These are phyloP conservation scores for Lactifluus volemus DNA, from an alignment of 768 basidiomycete genomes.

Conservation along the genomic window DNA sequence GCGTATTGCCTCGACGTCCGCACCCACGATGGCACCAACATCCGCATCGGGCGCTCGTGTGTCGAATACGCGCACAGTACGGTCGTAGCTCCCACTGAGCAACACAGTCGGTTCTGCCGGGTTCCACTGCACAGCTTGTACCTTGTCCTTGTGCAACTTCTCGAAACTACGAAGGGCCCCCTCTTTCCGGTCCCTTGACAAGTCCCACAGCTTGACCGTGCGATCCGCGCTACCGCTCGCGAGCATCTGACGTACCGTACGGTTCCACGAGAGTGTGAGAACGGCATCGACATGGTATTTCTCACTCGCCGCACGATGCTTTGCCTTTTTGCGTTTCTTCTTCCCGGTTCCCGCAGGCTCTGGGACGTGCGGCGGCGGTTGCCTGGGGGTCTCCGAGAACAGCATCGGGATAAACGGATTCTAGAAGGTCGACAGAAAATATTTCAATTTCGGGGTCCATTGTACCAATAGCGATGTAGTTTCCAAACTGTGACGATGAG, in stretches of 20 bases:
- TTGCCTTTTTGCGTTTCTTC: conserved; percentile 88
- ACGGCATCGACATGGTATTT: conserved; percentile 91
- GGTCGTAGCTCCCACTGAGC: conserved; percentile 89
- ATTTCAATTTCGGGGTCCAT: conserved; percentile 98
- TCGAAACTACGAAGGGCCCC: conserved; percentile 81
- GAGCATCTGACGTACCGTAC: conserved; percentile 76
- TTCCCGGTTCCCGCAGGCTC: conserved; percentile 85
- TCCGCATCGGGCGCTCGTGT: conserved; percentile 73
- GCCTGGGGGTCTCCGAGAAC: conserved; percentile 87
- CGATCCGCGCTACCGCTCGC: conserved; percentile 90
- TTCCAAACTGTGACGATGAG: conserved; percentile 45
- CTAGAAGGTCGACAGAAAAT: conserved; percentile 91
- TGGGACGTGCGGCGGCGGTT: conserved; percentile 70
- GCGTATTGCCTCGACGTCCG: conserved; percentile 86
- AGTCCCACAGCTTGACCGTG: conserved; percentile 97
- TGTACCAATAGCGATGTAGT: conserved; percentile 93
- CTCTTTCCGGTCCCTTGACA: conserved; percentile 52
- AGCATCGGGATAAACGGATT: conserved; percentile 88
- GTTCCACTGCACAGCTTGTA: conserved; percentile 97
- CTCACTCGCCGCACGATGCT: conserved; percentile 49
- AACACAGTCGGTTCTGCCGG: conserved; percentile 79
- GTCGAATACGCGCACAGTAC: conserved; percentile 93
- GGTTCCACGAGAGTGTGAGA: conserved; percentile 91
- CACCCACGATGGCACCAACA: conserved; percentile 77
- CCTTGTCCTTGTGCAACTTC: conserved; percentile 82